Base-by-base conservation (phyloP, 495 filamentous ascomycete species). In the Xylona heveae region DNA sequence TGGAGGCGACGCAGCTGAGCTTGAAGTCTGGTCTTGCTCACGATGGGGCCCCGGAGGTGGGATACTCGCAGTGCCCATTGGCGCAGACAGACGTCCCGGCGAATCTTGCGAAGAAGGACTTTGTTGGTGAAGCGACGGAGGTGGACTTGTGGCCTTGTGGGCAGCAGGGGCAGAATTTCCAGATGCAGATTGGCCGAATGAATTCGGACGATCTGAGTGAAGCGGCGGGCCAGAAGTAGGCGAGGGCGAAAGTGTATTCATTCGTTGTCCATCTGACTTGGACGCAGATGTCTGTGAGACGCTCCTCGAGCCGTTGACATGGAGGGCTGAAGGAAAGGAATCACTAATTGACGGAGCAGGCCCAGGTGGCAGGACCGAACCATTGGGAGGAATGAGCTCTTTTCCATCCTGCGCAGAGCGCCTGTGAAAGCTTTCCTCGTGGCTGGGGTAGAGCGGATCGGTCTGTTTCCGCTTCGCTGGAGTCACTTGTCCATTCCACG, bases 401-500 rank as follows among this genome's bases (percentile, higher is more conserved):
- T 58, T 43, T 31, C 65, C 61, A 19, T 61, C 41, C 30, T 65
- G 59, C 13, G 28, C n/a, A n/a, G n/a, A n/a, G n/a, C n/a, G n/a
- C n/a, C n/a, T n/a, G n/a, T n/a, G n/a, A n/a, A n/a, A n/a, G 28
- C 14, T 9, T 30, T 14, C 19, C 28, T 3, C 9, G 28, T 30
- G 8, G 8, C 19, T 4, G 13, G 28, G 14, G 8, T 8, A 8
- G 13, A 17, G 28, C 9, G 4, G 9, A 10, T 1, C 8, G 28
- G 59, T 64, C 30, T 64, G 48, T 42, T 68, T 70, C 30, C 65
- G 50, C 41, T 70, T 70, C 13, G 52, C 50, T 5, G 58, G 54
- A 31, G 55, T 58, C 21, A 39, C 35, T 19, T 25, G 23, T 25
- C 23, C 23, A 25, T 25, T 13, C 23, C 23, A 25, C 7, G 23